Percentiles rank a stretch among this genome's conserved stretches.
phyloP scores from a whole-genome alignment of 2,329 filamentous ascomycete species.

The Rhexocercosporidium sp. region DNA sequence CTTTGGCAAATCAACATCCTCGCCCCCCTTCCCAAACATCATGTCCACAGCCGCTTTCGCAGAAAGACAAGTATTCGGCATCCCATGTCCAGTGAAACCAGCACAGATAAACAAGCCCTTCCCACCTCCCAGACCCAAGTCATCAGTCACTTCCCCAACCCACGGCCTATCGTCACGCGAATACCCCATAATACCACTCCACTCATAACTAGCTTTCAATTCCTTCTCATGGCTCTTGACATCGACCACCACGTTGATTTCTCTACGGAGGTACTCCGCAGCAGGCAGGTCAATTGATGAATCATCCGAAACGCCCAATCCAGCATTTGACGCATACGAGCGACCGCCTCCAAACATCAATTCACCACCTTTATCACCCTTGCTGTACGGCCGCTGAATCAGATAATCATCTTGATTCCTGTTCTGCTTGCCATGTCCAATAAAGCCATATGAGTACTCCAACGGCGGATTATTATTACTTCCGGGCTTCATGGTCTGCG shows the following conservation, averaged over 20 bases:
- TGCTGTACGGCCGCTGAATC: slow-evolving; percentile 65
- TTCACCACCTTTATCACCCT: slow-evolving; percentile 49
- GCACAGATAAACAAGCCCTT: slow-evolving; percentile 66
- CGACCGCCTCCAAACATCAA: slow-evolving; percentile 76
- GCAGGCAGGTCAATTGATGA: slow-evolving; percentile 56
- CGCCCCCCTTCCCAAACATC: slow-evolving; percentile 52
- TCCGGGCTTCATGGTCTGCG: slow-evolving; percentile 43
- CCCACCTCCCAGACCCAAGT: slow-evolving; percentile 56
- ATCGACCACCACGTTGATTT: slow-evolving; percentile 37
- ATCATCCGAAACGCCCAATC: slow-evolving; percentile 65
- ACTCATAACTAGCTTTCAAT: slow-evolving; percentile 56
- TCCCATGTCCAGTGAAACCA: slow-evolving; percentile 77
- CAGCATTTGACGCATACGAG: slow-evolving; percentile 55
- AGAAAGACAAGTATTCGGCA: slow-evolving; percentile 73
- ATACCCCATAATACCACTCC: slow-evolving; percentile 84
- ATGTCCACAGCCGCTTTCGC: slow-evolving; percentile 67
- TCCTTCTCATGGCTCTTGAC: slow-evolving; percentile 46
- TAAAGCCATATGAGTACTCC: slow-evolving; percentile 59
- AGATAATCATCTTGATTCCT: slow-evolving; percentile 71
- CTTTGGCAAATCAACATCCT: slow-evolving; percentile 50
- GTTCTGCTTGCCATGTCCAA: slow-evolving; percentile 51
- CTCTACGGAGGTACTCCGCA: slow-evolving; percentile 38
- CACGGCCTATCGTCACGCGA: slow-evolving; percentile 70
- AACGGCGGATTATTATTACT: slow-evolving; percentile 24
- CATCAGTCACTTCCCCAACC: slow-evolving; percentile 69